A percentile compares a stretch with the other conserved stretches of the same genome.
phyloP scores from a whole-genome alignment of 352 stramenopile genomes.

The Phytophthora sansomeana region DNA sequence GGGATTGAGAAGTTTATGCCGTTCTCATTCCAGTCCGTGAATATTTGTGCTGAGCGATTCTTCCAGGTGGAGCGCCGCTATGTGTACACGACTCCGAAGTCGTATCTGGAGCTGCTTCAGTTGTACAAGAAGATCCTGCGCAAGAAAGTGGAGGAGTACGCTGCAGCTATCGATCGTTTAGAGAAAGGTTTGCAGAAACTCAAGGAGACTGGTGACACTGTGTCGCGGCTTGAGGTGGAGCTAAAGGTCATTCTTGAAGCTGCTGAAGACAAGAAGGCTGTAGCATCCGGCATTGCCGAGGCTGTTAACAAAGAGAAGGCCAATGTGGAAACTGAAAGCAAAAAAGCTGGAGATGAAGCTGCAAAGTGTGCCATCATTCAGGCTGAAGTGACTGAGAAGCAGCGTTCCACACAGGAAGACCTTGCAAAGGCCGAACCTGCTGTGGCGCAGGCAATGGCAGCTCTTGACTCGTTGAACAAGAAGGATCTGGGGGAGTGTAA shows the following conservation, averaged over 20 bases:
- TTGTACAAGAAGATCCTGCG: constrained; percentile 94
- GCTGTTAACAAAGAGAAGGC: constrained; percentile 96
- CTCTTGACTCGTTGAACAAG: constrained; percentile 96
- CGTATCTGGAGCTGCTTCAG: constrained; percentile 95
- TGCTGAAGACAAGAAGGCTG: constrained; percentile 96
- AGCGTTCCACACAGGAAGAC: constrained; percentile 89
- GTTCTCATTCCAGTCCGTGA: constrained; percentile 95
- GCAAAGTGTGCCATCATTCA: constrained; percentile 95
- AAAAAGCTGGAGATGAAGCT: constrained; percentile 93
- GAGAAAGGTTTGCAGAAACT: constrained; percentile 95
- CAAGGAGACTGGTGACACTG: constrained; percentile 93
- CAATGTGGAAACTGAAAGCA: constrained; percentile 95
- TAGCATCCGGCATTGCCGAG: constrained; percentile 95
- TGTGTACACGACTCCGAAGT: constrained; percentile 97
- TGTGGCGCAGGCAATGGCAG: constrained; percentile 96
- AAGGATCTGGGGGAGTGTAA: constrained; percentile 97
- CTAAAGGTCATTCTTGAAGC: constrained; percentile 96
- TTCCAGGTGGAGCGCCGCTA: constrained; percentile 90
- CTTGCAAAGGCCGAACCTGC: constrained; percentile 95
- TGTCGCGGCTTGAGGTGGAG: constrained; percentile 93
- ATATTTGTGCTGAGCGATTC: constrained; percentile 92
- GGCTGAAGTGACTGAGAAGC: constrained; percentile 94
- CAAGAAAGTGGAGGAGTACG: constrained; percentile 93
- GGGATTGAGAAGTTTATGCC: constrained; percentile 97
- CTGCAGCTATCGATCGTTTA: constrained; percentile 89